Base-by-base conservation (phyloP, 2,329 filamentous ascomycete species). In the Hymenoscyphus fructigenus region DNA sequence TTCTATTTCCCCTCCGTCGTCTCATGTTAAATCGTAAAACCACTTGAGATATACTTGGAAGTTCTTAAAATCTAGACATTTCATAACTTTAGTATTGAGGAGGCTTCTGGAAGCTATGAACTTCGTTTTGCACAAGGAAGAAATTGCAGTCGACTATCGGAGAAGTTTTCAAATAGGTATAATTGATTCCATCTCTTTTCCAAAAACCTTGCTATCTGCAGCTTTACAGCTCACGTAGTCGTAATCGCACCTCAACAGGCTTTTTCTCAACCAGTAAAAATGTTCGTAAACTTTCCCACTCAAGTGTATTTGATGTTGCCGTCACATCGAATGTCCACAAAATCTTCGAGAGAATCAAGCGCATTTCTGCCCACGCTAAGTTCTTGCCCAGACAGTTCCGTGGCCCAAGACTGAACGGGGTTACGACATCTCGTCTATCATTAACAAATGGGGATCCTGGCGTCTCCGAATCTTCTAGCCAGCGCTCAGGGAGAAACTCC, bases 401-500 rank as follows among this genome's bases (percentile, higher is more conserved):
- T 10, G 74, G 71, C 0, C 75, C 75, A 36, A 70, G 67, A 1
- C 69, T 72, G 58, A 74, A 76, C 3, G 57, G 10, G 47, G 75
- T 72, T 20, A 76, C 65, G 0, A 67, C 68, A 1, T 74, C 74
- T 28, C 71, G 70, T 17, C 74, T 75, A 47, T 80, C 78, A 4
- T 62, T 57, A 1, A 55, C 63, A 53, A 74, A 78, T 14, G 50
- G 64, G 7, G 71, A 67, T 14, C 57, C 14, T 14, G 59, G 29
- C 14, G 60, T 59, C 17, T 57, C 62, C 12, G 44, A 47, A n/a
- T 34, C 14, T n/a, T 32, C 28, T 12, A 80, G 65, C 64, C 63
- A 66, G 5, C 64, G 63, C 29, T 68, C 62, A 6, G 64, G 66
- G 1, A 65, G 58, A 57, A 64, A 69, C 26, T 56, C 34, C 15